Conservation (phyloP, 1,139 yeast species). For the Scheffersomyces segobiensis region DNA sequence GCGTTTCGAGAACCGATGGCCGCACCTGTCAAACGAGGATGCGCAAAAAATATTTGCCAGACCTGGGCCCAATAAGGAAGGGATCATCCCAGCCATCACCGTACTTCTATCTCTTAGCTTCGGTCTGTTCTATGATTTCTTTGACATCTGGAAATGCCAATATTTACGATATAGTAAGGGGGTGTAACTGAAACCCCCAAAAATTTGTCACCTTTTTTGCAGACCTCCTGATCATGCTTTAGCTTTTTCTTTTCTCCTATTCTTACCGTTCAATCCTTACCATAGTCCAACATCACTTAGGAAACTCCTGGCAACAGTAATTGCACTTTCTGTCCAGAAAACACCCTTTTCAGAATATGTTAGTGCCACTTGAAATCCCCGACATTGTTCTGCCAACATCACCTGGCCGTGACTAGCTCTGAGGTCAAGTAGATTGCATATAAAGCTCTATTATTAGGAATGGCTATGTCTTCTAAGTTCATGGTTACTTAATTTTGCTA, state of each 20-base stretch:
- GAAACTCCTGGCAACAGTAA: not conserved
- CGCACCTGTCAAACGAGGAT: not conserved
- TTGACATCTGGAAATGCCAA: not conserved
- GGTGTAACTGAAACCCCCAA: not conserved
- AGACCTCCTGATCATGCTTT: not conserved
- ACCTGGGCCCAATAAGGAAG: not conserved
- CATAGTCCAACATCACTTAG: not conserved
- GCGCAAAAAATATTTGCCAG: not conserved
- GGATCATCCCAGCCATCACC: not conserved
- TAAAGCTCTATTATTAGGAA: not conserved
- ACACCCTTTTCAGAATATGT: not conserved
- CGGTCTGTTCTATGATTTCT: not conserved
- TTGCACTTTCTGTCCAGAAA: not conserved
- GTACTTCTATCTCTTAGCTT: not conserved
- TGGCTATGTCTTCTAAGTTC: not conserved
- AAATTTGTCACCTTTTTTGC: not conserved
- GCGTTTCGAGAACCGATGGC: not conserved
- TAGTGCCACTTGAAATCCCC: not conserved
- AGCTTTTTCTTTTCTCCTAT: not conserved
- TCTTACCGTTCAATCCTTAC: not conserved
- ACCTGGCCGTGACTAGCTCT: not conserved
- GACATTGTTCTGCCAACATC: not conserved
- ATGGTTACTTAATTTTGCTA: not conserved
- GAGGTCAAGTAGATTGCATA: not conserved
- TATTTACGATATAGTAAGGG: not conserved